A percentile compares a stretch with the other conserved stretches of the same genome.
Conservation (phyloP, 768 basidiomycete species). For the Mycena alexandri region DNA sequence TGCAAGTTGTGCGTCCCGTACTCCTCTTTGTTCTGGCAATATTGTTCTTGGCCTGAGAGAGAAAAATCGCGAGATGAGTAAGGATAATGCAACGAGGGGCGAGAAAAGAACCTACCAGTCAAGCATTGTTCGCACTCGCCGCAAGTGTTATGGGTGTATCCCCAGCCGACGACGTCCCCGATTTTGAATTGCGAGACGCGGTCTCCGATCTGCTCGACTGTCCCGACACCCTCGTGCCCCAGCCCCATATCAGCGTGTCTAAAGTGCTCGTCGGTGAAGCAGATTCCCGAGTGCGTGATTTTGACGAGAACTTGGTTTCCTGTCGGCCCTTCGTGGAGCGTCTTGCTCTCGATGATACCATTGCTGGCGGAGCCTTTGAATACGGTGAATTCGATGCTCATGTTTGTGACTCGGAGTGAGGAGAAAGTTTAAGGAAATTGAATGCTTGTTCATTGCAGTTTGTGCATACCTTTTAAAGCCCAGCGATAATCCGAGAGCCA, state of each 20-base stretch:
- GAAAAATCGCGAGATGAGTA: background rate
- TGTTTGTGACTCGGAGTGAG: too few species aligned
- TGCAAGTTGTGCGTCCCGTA: constrained; percentile 1
- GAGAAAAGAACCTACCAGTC: constrained; percentile 34
- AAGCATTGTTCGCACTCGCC: constrained; percentile 49
- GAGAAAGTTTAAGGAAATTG: too few species aligned
- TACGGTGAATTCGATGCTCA: too few species aligned
- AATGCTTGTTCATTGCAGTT: too few species aligned
- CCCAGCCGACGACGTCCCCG: constrained; percentile 35
- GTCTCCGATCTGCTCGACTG: constrained; percentile 48
- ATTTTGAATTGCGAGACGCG: constrained; percentile 18
- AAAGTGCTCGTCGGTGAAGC: constrained; percentile 55
- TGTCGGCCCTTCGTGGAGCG: background rate
- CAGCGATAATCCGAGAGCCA: too few species aligned
- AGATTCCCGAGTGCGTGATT: constrained; percentile 46
- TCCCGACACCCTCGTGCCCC: constrained; percentile 56
- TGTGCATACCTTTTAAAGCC: too few species aligned
- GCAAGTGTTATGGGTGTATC: constrained; percentile 46
- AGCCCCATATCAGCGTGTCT: constrained; percentile 48
- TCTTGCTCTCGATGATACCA: too few species aligned
- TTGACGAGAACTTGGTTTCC: constrained; percentile 33
- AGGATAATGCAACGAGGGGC: background rate
- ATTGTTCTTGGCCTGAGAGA: constrained; percentile 26
- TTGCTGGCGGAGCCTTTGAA: too few species aligned
- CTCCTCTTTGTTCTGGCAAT: constrained; percentile 26